phyloP scores from a whole-genome alignment of 768 basidiomycete species.

The Neoboletus brunneissimus region DNA sequence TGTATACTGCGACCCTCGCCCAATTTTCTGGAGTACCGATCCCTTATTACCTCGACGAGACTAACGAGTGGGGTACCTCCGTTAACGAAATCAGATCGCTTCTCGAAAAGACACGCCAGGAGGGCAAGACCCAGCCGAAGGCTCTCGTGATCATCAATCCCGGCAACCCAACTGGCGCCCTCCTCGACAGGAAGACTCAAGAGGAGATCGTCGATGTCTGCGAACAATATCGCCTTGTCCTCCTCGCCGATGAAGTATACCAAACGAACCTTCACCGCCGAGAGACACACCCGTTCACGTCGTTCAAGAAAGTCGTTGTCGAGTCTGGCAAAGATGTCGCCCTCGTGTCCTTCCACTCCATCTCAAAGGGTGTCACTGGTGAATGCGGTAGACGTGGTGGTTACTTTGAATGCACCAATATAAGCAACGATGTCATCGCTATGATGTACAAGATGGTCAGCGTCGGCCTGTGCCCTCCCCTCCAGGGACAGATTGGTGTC shows the following conservation, averaged over 20 bases:
- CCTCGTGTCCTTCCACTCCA: slow-evolving; percentile 95
- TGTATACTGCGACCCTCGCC: slow-evolving; percentile 94
- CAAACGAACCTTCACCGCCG: slow-evolving; percentile 84
- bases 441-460: slow-evolving; percentile 96
- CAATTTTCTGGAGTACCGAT: slow-evolving; percentile 76
- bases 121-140: slow-evolving; percentile 60
- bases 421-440: slow-evolving; percentile 72
- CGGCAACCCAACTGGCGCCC: slow-evolving; percentile 92
- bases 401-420: slow-evolving; percentile 91
- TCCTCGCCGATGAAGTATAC: slow-evolving; percentile 99
- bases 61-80: slow-evolving; percentile 79
- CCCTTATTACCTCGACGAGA: slow-evolving; percentile 88
- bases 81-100: slow-evolving; percentile 62
- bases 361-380: slow-evolving; percentile 93
- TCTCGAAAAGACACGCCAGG: slow-evolving; percentile 59
- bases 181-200: slow-evolving; percentile 73
- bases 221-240: slow-evolving; percentile 78
- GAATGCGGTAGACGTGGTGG: slow-evolving; percentile 98
- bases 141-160: slow-evolving; percentile 98
- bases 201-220: slow-evolving; percentile 76
- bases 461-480: slow-evolving; percentile 85
- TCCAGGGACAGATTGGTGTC: slow-evolving; percentile 90
- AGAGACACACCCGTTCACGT: slow-evolving; percentile 72
- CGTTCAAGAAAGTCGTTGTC: slow-evolving; percentile 89
- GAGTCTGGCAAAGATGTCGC: slow-evolving; percentile 59